Base-by-base conservation (phyloP, 129 eudicot genomes). In the Scalesia atractyloides region DNA sequence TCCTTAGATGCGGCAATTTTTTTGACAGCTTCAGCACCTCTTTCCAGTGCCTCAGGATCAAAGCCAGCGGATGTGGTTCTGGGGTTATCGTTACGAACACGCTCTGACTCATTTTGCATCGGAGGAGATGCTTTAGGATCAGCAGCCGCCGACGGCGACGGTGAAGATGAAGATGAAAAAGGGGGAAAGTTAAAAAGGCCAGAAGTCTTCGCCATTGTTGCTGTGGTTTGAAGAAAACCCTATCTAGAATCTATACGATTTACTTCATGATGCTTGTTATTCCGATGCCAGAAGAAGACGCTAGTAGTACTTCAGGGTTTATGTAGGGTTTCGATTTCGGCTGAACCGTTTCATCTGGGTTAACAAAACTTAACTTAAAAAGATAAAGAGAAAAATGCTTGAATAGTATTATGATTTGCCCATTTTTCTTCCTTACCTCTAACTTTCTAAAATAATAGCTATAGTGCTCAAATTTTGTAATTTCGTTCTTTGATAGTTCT, bases 11-110 rank as follows among this genome's bases (percentile, higher is more conserved):
- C 76, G 46, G 70, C 70, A 69, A 95, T 88, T 77, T 80, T 83
- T 19, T 48, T 49, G 72, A 95, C 80, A 72, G 89, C 88, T 47
- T 83, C 80, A 0, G 83, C 97, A 37, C 96, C 99, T 70, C 96
- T 81, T 80, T 90, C 99, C 75, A 95, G 39, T 2, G 97, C 90
- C 76, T 88, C 96, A 0, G 99, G 97, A 72, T 95, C 97, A 66
- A 95, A 95, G 4, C 99, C 99, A 19, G 97, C 86, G 0, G 99
- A 80, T 7, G 97, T 84, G 0, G 96, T 95, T 58, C 99, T 59
- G 4, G 99, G 97, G 39, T 90, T 75, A 46, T 90, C 91, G 62
- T 95, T 95, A 12, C 99, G 87, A 44, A 68, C 87, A 64, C 79
- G 82, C 17, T 79, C 43, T 56, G 77, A 61, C 18, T 77, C 77